Conservation (phyloP, 108 stramenopile species). For the Discostella stelligeroides region DNA sequence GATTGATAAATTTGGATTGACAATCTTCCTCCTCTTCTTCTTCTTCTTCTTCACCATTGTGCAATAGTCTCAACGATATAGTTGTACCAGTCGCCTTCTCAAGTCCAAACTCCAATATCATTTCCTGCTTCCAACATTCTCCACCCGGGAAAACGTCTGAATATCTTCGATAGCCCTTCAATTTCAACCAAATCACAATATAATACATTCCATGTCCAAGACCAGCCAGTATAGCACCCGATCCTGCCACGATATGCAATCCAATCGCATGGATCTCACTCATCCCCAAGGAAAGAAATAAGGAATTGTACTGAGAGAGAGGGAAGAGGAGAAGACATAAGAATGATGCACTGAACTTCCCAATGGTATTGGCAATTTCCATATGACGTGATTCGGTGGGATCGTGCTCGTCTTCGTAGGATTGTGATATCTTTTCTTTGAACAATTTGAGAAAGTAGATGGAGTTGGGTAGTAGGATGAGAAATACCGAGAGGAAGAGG, state of each 20-base stretch:
- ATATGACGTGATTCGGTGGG: constrained; percentile 2
- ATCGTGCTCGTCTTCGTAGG: no score
- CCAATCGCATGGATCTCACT: constrained; percentile 18
- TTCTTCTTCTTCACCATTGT: background rate
- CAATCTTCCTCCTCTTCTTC: background rate
- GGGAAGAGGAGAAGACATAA: constrained; percentile 20
- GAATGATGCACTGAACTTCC: constrained; percentile 12
- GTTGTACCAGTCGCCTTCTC: background rate
- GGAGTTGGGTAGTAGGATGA: no score
- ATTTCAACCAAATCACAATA: constrained; percentile 10
- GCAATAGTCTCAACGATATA: background rate
- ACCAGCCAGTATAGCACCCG: constrained; percentile 3
- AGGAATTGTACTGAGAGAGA: constrained; percentile 9
- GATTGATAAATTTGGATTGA: constrained; percentile 29
- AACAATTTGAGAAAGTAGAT: no score
- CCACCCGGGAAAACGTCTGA: constrained; percentile 15
- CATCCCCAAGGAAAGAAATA: constrained; percentile 7
- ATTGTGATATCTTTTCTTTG: no score
- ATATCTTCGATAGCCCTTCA: background rate
- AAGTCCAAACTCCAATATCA: background rate
- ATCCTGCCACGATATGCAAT: constrained; percentile 29
- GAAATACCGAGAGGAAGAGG: no score
- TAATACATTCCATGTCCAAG: constrained; percentile 22
- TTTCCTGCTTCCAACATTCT: constrained; percentile 13
- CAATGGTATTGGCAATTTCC: constrained; percentile 31